Conservation (phyloP, 768 basidiomycete species). For the Cyclocybe aegerita region DNA sequence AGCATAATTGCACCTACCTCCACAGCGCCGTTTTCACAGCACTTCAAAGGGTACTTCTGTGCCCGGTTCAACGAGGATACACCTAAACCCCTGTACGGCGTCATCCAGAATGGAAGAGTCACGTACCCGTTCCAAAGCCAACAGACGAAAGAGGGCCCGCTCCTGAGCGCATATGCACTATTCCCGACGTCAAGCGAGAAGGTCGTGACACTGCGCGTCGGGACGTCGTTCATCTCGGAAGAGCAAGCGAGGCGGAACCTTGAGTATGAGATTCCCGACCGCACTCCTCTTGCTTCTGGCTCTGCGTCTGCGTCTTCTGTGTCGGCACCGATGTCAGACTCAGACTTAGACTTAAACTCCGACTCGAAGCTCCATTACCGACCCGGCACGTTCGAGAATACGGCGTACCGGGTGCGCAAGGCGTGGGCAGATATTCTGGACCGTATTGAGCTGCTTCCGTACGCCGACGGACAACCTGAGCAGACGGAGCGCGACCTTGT, state of each 20-base stretch:
- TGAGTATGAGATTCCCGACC: slow-evolving; percentile 32
- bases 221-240: slow-evolving; percentile 73
- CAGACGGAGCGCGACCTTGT: slow-evolving; percentile 31
- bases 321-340: too few relatives aligned
- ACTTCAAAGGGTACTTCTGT: slow-evolving; percentile 59
- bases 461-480: slow-evolving; percentile 19
- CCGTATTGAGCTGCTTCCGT: slow-evolving; percentile 48
- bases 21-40: slow-evolving; percentile 29
- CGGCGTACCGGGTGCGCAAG: slow-evolving; percentile 43
- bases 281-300: neutral
- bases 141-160: slow-evolving; percentile 34
- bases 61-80: slow-evolving; percentile 54
- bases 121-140: slow-evolving; percentile 19
- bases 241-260: slow-evolving; percentile 60
- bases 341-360: too few relatives aligned
- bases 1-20: slow-evolving; percentile 62
- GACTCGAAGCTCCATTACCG: slow-evolving; percentile 4
- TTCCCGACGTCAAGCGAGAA: slow-evolving; percentile 33
- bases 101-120: slow-evolving; percentile 44
- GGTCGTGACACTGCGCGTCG: slow-evolving; percentile 55
- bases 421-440: slow-evolving; percentile 62
- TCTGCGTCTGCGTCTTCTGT: neutral
- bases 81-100: slow-evolving; percentile 37
- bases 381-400: slow-evolving; percentile 44
- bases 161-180: slow-evolving; percentile 50